phyloP scores from a whole-genome alignment of 1,139 yeast genomes.

The Hyphopichia khmerensis region DNA sequence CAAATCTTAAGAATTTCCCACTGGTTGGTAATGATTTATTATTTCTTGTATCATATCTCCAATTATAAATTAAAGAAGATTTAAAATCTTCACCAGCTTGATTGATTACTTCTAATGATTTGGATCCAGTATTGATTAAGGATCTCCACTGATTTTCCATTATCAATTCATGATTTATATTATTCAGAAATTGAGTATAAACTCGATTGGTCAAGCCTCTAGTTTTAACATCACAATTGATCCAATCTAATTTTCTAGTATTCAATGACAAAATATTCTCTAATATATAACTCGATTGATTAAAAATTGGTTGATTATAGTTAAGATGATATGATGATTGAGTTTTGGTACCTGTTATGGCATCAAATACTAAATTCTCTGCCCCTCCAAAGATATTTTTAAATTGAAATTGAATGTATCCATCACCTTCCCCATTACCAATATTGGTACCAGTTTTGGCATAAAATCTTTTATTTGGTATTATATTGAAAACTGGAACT shows the following conservation, averaged over 20 bases:
- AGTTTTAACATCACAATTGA: conserved; percentile 57
- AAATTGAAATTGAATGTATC: conserved; percentile 74
- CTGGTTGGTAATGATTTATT: conserved; percentile 51
- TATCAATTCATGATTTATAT: conserved; percentile 55
- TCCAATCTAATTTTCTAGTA: conserved; percentile 67
- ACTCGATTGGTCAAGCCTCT: conserved; percentile 60
- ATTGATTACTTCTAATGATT: conserved; percentile 30
- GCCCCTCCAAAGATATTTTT: conserved; percentile 88
- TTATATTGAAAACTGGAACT: conserved; percentile 54
- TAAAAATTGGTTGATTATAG: conserved; percentile 59
- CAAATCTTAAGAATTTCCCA: conserved; percentile 56
- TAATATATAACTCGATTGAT: conserved; percentile 51
- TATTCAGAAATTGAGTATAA: conserved; percentile 25
- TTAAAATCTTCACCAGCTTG: conserved; percentile 66
- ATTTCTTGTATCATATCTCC: conserved; percentile 58
- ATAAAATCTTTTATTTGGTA: conserved; percentile 64
- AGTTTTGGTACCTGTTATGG: conserved; percentile 77
- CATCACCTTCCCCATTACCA: conserved; percentile 95
- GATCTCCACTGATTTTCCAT: conserved; percentile 67
- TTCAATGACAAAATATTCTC: conserved; percentile 59
- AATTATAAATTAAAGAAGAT: conserved; percentile 52
- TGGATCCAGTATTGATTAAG: conserved; percentile 44
- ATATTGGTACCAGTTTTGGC: conserved; percentile 92
- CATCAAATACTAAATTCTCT: conserved; percentile 73
- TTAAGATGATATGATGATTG: conserved; percentile 68